Conservation (phyloP, 352 stramenopile genomes). For the Globisporangium yorkense region DNA sequence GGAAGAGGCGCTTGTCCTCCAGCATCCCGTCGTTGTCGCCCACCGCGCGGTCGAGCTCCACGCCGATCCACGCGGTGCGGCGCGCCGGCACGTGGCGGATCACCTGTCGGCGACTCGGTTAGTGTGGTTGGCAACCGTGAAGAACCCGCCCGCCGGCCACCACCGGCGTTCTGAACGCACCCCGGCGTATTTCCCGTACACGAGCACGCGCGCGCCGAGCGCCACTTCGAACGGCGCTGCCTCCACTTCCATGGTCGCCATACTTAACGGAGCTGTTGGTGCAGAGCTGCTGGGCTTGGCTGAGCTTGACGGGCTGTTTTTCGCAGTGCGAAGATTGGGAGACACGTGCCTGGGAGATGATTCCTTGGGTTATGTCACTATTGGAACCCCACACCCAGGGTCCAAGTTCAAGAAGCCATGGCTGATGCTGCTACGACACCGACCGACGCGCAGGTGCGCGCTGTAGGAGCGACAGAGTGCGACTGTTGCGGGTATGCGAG, state of each 20-base stretch:
- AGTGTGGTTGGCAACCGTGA: not conserved
- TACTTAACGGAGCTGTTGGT: not conserved
- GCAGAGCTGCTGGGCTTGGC: not conserved
- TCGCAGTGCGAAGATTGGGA: not conserved
- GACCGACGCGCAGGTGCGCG: conserved; percentile 22
- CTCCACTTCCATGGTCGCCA: conserved; percentile 22
- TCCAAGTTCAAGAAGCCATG: not conserved
- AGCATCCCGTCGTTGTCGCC: conserved; percentile 77
- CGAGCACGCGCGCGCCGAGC: conserved; percentile 48
- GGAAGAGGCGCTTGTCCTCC: conserved; percentile 73
- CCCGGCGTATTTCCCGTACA: conserved; percentile 75
- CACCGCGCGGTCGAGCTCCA: conserved; percentile 77
- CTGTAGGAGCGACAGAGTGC: no score
- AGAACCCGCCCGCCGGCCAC: not conserved
- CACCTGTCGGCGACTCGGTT: conserved; percentile 19
- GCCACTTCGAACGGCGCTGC: conserved; percentile 26
- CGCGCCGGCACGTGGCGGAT: conserved; percentile 60
- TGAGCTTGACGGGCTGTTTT: not conserved
- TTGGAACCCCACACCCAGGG: not conserved
- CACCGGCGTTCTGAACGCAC: conserved; percentile 22
- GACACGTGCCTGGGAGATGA: not conserved
- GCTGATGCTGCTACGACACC: not conserved
- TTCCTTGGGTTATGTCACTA: not conserved
- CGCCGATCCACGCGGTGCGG: conserved; percentile 56
- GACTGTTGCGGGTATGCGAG: not conserved